phyloP scores from a whole-genome alignment of 345 rosid species.

The Mallotus nudiflorus region DNA sequence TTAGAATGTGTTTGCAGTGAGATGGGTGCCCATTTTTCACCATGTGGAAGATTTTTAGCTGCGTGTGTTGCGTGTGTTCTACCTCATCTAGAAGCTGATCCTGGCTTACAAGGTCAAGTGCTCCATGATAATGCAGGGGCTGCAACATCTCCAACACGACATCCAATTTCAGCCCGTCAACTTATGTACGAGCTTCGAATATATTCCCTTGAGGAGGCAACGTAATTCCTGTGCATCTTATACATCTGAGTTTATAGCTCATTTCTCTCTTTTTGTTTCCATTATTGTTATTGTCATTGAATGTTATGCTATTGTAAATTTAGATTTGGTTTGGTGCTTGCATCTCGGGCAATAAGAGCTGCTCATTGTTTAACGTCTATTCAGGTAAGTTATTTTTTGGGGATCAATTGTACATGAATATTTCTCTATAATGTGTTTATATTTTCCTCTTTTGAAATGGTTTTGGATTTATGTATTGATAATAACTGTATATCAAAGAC shows the following conservation, averaged over 20 bases:
- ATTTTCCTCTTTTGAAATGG: not conserved
- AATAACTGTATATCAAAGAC: not conserved
- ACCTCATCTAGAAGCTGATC: constrained; percentile 76
- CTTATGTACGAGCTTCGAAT: constrained; percentile 93
- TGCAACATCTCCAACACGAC: constrained; percentile 89
- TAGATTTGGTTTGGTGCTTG: constrained; percentile 83
- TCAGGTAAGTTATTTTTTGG: constrained; percentile 54
- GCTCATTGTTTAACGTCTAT: constrained; percentile 96
- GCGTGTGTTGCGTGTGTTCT: constrained; percentile 93
- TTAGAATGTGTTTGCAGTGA: constrained; percentile 53
- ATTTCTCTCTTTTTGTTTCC: not conserved
- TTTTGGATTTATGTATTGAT: not conserved
- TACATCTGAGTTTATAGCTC: not conserved
- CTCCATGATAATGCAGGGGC: constrained; percentile 59
- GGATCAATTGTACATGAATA: not conserved
- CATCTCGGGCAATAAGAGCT: constrained; percentile 85
- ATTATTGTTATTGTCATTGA: not conserved
- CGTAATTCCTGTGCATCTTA: constrained; percentile 44
- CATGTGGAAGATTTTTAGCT: constrained; percentile 92
- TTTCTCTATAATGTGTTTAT: not conserved
- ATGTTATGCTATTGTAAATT: not conserved
- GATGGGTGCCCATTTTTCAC: constrained; percentile 99
- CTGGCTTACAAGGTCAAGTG: constrained; percentile 60
- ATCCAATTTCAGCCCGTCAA: constrained; percentile 86
- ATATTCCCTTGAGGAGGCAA: constrained; percentile 86